Evolutionary conservation across 2,329 filamentous ascomycete species (phyloP).

Genomic region (Botrytis tulipae): DNA sequence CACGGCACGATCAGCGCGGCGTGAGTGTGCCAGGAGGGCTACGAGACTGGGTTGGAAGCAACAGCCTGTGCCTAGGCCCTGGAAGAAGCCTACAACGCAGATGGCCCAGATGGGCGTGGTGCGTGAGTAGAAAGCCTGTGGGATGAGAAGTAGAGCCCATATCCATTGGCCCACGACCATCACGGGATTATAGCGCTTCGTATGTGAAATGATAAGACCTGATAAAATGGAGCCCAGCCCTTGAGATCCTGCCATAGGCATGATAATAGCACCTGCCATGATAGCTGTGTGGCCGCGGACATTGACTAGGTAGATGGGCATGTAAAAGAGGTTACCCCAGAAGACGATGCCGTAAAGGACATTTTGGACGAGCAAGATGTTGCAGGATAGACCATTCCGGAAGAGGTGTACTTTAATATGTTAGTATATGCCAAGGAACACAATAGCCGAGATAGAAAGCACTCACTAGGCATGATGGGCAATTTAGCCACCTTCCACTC

Average conservation of each 20-base stretch:
- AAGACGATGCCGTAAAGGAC: constrained; percentile 16
- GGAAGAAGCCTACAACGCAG: constrained; percentile 4
- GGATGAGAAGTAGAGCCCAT: neutral
- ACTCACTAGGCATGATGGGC: constrained; percentile 65
- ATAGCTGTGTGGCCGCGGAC: constrained; percentile 16
- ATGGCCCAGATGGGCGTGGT: constrained; percentile 8
- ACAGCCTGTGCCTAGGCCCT: constrained; percentile 9
- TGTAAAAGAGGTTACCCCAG: constrained; percentile 22
- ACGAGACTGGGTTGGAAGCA: constrained; percentile 28
- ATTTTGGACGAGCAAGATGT: constrained; percentile 17
- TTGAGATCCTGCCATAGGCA: constrained; percentile 21
- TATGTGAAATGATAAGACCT: constrained; percentile 10
- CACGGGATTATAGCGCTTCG: constrained; percentile 3
- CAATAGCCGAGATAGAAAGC: neutral
- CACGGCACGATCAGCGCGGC: constrained; percentile 34
- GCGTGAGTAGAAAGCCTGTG: constrained; percentile 3
- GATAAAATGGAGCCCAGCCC: constrained; percentile 16
- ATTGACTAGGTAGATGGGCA: constrained; percentile 21
- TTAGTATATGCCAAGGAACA: neutral
- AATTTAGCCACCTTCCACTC: constrained; percentile 53
- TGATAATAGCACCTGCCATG: constrained; percentile 15
- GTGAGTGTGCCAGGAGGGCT: constrained; percentile 34
- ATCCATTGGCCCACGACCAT: neutral
- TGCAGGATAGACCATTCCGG: constrained; percentile 16
- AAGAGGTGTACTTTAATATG: constrained; percentile 15